These are phyloP conservation scores for Suillus lakei DNA, from an alignment of 768 basidiomycete species.

Conservation along the genomic window DNA sequence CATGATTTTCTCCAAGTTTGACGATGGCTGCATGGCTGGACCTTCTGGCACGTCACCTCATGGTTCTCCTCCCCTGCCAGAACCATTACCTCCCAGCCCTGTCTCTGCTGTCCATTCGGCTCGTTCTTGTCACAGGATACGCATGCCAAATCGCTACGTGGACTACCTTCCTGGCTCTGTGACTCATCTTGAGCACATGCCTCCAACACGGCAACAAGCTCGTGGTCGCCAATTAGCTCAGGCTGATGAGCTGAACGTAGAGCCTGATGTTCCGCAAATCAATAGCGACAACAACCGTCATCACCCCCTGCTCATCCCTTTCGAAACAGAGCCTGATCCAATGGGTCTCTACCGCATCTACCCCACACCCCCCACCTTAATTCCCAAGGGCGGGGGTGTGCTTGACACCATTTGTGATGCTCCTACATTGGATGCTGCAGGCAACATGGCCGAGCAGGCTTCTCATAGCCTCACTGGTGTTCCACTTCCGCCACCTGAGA, in stretches of 20 bases:
- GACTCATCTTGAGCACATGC: too few relatives aligned
- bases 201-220: too few relatives aligned
- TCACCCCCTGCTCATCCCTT: neutral
- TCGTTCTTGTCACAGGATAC: too few relatives aligned
- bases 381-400: neutral
- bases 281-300: neutral
- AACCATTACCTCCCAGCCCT: too few relatives aligned
- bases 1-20: too few relatives aligned
- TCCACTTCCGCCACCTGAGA: neutral
- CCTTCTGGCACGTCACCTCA: too few relatives aligned
- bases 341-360: conserved; percentile 16
- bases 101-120: too few relatives aligned
- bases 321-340: conserved; percentile 7
- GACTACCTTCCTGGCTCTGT: too few relatives aligned
- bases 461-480: neutral
- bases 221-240: too few relatives aligned
- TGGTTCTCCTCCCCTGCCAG: too few relatives aligned
- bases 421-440: neutral
- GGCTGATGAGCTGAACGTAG: neutral
- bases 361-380: conserved; percentile 1
- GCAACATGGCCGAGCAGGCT: neutral
- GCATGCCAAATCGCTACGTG: too few relatives aligned
- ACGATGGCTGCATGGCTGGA: too few relatives aligned
- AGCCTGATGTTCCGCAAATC: neutral
- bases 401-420: conserved; percentile 3